Evolutionary conservation across 2,329 filamentous ascomycete species (phyloP).

Genomic region (Knufia fluminis): DNA sequence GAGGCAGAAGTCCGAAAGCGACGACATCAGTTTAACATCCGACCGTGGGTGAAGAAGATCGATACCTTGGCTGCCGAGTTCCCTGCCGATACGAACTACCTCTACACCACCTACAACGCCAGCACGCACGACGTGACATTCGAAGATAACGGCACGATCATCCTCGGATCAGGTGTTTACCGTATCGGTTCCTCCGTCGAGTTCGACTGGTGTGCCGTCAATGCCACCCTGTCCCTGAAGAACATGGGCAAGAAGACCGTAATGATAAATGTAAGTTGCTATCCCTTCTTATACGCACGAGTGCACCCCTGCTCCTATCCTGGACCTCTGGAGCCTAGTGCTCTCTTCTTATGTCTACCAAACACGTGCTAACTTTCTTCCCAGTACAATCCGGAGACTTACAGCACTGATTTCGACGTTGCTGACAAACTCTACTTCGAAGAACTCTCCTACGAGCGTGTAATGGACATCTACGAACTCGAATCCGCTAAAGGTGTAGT

Average conservation of each 20-base stretch:
- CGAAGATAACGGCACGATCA: constrained; percentile 79
- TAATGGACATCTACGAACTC: constrained; percentile 98
- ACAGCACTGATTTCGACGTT: constrained; percentile 73
- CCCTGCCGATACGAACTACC: constrained; percentile 87
- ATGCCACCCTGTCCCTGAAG: constrained; percentile 71
- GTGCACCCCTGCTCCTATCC: too few relatives aligned
- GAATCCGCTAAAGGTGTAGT: constrained; percentile 79
- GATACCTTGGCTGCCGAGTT: constrained; percentile 96
- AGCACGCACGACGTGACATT: constrained; percentile 88
- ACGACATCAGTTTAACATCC: constrained; percentile 78
- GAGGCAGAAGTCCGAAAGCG: constrained; percentile 84
- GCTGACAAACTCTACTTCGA: constrained; percentile 95
- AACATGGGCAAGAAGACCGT: constrained; percentile 92
- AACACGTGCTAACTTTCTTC: constrained; percentile 33
- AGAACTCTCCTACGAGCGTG: constrained; percentile 89
- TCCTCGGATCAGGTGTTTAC: constrained; percentile 92
- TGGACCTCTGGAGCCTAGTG: constrained; percentile 10
- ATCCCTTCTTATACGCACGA: constrained; percentile 8
- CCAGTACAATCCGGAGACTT: constrained; percentile 71
- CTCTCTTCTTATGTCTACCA: constrained; percentile 41
- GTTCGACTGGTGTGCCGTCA: constrained; percentile 97
- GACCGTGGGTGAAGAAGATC: constrained; percentile 95
- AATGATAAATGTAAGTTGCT: constrained; percentile 70
- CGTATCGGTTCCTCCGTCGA: constrained; percentile 95
- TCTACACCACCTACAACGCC: constrained; percentile 97